Conservation (phyloP, 192 early-diverging fungal species). For the Pilobolus umbonatus region DNA sequence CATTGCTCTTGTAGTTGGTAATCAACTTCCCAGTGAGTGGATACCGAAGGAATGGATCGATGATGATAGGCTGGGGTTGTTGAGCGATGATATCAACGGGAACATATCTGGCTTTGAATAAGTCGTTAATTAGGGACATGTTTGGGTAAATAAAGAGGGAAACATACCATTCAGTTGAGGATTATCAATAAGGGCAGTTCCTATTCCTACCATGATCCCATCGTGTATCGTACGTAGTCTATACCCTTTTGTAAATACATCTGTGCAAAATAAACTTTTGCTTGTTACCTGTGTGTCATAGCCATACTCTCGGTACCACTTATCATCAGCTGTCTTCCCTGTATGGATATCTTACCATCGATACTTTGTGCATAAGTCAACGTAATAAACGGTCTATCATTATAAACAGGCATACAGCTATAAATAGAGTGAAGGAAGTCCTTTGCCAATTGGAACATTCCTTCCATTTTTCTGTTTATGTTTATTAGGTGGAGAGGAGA, state of each 20-base stretch:
- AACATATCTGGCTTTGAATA: slow-evolving; percentile 21
- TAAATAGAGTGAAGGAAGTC: slow-evolving; percentile 10
- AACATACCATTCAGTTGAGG: slow-evolving; percentile 65
- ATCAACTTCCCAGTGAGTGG: slow-evolving; percentile 57
- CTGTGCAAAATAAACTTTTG: background rate
- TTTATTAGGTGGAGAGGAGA: too few species aligned
- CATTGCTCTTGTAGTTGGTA: slow-evolving; percentile 13
- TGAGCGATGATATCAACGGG: background rate
- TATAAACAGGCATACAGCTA: background rate
- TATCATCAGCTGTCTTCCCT: slow-evolving; percentile 58
- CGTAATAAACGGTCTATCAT: slow-evolving; percentile 52
- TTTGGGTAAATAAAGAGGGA: too few species aligned
- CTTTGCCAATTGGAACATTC: slow-evolving; percentile 12
- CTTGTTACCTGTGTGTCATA: slow-evolving; percentile 67
- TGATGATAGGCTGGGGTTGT: slow-evolving; percentile 73
- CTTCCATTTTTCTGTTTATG: slow-evolving; percentile 4
- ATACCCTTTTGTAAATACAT: background rate
- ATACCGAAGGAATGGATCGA: slow-evolving; percentile 67
- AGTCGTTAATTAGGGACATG: too few species aligned
- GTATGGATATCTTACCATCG: slow-evolving; percentile 71
- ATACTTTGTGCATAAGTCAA: slow-evolving; percentile 90
- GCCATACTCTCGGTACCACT: slow-evolving; percentile 68
- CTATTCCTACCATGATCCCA: slow-evolving; percentile 83
- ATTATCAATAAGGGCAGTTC: slow-evolving; percentile 76
- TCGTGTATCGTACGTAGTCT: slow-evolving; percentile 67